These are phyloP conservation scores for Elongisporangium senticosum DNA, from an alignment of 352 stramenopile species.

Conservation along the genomic window DNA sequence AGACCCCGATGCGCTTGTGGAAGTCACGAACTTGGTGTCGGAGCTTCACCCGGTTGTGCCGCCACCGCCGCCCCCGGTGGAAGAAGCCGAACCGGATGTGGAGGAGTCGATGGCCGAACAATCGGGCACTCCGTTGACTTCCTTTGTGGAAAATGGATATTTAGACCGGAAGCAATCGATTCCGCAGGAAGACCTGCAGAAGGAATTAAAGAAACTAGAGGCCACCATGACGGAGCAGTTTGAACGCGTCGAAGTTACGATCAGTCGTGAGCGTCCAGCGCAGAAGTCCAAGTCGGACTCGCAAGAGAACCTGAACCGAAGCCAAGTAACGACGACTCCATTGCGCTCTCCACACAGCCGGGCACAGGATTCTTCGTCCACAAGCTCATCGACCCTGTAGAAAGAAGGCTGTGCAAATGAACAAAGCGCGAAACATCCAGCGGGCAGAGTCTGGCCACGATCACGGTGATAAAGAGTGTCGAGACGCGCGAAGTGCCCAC, in stretches of 20 bases:
- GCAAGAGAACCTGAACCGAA: background rate
- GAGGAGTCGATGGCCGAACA: constrained; percentile 20
- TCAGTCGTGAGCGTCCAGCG: constrained; percentile 56
- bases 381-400: constrained; percentile 11
- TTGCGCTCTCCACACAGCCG: constrained; percentile 15
- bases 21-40: constrained; percentile 74
- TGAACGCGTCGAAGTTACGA: constrained; percentile 75
- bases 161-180: constrained; percentile 29
- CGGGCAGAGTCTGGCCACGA: background rate
- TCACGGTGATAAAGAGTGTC: background rate
- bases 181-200: constrained; percentile 43
- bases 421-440: background rate
- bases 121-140: constrained; percentile 70
- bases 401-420: background rate
- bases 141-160: constrained; percentile 74
- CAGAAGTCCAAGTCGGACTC: constrained; percentile 3
- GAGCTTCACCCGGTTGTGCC: constrained; percentile 58
- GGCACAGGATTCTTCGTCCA: constrained; percentile 29
- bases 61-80: constrained; percentile 29
- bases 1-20: constrained; percentile 79
- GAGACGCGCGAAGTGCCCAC: background rate
- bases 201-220: constrained; percentile 65
- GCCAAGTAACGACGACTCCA: background rate
- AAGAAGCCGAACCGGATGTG: constrained; percentile 23
- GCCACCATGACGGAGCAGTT: constrained; percentile 63